Evolutionary conservation across 345 rosid genomes (phyloP), one percentile per base, ranked within the genome.

Genomic region (Noccaea bulbosa): DNA sequence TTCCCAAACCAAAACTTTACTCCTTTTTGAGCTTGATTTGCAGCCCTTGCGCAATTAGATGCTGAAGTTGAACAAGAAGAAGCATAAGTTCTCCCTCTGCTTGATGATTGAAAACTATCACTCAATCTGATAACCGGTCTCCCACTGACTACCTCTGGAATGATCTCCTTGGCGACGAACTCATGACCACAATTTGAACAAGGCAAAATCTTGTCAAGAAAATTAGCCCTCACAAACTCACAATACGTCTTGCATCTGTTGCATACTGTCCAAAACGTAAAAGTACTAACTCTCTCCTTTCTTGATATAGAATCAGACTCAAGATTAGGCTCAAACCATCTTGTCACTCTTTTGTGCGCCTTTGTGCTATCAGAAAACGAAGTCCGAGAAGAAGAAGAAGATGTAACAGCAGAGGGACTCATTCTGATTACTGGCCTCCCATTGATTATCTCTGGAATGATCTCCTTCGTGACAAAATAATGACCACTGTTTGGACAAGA

Each of bases 401-500:
- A 4, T 4, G 45, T 41, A 41, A 11, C 15, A 11, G n/a, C 5
- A 41, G 45, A 41, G 5, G 45, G 15, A 41, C 16, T 43, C 47
- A 43, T 5, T 43, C 47, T 43, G 47, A 43, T 43, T n/a, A 12
- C 40, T 62, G 30, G 67, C 10, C 9, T 44, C 27, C 67, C 67
- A 45, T 62, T 1, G 0, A 9, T 8, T 8, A 45, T 45, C 67
- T 61, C 51, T 30, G 50, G 66, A 27, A 5, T 1, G 1, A 61
- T 84, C 83, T 91, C 96, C 1, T 65, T 37, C 27, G 93, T 93
- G 62, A 77, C 46, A 60, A 88, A 87, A 27, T 85, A 84, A 72
- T 82, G 67, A 39, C 57, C 61, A 62, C 98, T 89, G 48, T 79
- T 85, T 5, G 90, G 90, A 74, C 96, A 92, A 24, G 79, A 69